Conservation (phyloP, 768 basidiomycete genomes). For the Kwoniella sp. region DNA sequence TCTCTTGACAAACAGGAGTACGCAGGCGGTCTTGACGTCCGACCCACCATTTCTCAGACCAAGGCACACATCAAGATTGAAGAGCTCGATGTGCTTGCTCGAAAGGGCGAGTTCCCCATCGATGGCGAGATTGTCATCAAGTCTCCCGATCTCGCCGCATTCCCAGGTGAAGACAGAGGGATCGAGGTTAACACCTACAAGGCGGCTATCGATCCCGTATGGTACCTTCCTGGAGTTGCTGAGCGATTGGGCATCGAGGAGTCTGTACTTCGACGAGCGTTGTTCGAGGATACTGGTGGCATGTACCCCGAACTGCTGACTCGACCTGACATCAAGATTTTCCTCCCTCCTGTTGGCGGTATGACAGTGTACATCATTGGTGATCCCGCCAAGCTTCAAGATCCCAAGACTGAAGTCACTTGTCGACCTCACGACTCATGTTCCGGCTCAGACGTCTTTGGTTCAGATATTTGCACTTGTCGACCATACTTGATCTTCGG, state of each 20-base stretch:
- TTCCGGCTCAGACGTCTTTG: conserved; percentile 94
- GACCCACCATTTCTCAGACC: conserved; percentile 91
- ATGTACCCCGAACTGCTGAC: conserved; percentile 84
- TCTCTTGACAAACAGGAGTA: too few relatives aligned
- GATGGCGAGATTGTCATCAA: conserved; percentile 82
- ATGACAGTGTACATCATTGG: conserved; percentile 92
- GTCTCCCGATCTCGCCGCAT: conserved; percentile 58
- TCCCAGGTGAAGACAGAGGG: conserved; percentile 62
- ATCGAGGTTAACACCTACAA: conserved; percentile 87
- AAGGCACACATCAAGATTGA: conserved; percentile 89
- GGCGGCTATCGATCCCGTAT: conserved; percentile 94
- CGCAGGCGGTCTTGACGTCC: conserved; percentile 69
- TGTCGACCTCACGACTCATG: conserved; percentile 78
- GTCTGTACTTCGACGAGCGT: conserved; percentile 75
- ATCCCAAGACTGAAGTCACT: conserved; percentile 52
- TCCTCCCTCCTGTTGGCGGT: conserved; percentile 91
- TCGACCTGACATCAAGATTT: conserved; percentile 90
- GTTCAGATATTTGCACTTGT: conserved; percentile 61
- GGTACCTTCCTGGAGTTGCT: conserved; percentile 91
- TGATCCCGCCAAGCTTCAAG: conserved; percentile 66
- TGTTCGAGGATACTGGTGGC: conserved; percentile 82
- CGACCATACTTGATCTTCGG: conserved; percentile 87
- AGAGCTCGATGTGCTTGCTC: conserved; percentile 81
- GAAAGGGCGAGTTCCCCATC: conserved; percentile 69
- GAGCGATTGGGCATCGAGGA: conserved; percentile 92